Evolutionary conservation across 805 yeast species (phyloP), one percentile per base, ranked within the genome.

Genomic region (Saccharomycopsis schoenii): DNA sequence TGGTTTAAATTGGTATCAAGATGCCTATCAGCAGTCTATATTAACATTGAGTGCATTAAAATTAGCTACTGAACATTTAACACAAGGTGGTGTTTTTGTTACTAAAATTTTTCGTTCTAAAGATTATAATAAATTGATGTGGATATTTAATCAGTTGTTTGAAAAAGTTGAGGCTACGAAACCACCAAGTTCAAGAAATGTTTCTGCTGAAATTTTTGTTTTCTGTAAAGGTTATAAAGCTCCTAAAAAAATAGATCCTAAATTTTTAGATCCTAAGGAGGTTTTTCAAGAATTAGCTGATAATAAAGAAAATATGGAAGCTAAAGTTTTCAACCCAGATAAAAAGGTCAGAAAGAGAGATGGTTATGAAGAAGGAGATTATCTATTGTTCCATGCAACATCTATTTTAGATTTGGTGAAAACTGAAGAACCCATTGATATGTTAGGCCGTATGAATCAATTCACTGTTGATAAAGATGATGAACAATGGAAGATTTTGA

Each of bases 1-100:
- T 68, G 99, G 99, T 86, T 80, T 94, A 70, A 96, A 97, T n/a
- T 94, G 99, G 99, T 94, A 89, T 21, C 99, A 94, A 74, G 99
- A 94, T 83, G 99, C 99, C 1, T 94, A 89, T 76, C 90, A 98
- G 1, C 99, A 94, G 76, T 90, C 97, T 34, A 98, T 93, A 71
- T 83, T 94, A 67, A 96, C 97, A 37, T 77, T 94, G 67, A 97
- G 92, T 76, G 96, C 98, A 39, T 79, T 94, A 69, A 90, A 86
- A 72, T 79, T 94, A 63, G 99, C 99, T 0, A 97, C 86, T 14
- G 99, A 94, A 74, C 91, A 94, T 73, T 79, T 94, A 69, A 78
- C 81, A 37, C 88, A 88, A 12, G 97, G 97, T 58, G 99, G 99
- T 67, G 89, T 94, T 39, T 94, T 94, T 72, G 93, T 94, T 43